Conservation (phyloP, 2,329 filamentous ascomycete genomes). For the Thelonectria discophora region DNA sequence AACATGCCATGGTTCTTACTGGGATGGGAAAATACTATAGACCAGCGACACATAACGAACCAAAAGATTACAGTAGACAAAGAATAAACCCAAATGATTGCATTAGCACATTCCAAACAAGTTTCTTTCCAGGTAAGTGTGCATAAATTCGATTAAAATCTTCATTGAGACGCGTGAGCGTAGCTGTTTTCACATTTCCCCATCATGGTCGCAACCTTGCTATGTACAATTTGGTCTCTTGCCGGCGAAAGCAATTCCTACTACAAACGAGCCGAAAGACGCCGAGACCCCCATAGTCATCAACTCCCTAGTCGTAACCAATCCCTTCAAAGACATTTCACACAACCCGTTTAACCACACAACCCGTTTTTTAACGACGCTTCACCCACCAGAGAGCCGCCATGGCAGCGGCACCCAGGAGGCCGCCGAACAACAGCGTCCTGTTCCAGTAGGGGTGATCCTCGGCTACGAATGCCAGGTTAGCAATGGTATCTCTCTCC, state of each 20-base stretch:
- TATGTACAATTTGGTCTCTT: constrained; percentile 20
- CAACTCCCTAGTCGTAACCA: constrained; percentile 10
- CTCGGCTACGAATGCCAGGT: constrained; percentile 38
- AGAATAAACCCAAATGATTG: no score
- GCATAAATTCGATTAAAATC: no score
- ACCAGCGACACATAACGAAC: no score
- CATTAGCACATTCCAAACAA: no score
- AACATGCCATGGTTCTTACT: background rate
- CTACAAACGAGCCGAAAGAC: constrained; percentile 10
- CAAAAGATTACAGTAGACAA: no score
- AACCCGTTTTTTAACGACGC: constrained; percentile 38
- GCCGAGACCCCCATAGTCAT: constrained; percentile 18
- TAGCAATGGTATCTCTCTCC: constrained; percentile 27
- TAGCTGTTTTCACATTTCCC: constrained; percentile 13
- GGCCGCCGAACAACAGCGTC: constrained; percentile 46
- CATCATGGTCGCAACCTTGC: constrained; percentile 5
- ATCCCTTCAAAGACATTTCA: constrained; percentile 7
- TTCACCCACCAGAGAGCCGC: constrained; percentile 51
- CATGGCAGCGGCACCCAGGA: constrained; percentile 50
- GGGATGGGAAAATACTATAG: background rate
- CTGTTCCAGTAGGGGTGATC: constrained; percentile 45
- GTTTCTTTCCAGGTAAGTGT: no score
- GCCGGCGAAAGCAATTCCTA: background rate
- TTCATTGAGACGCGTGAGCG: background rate
- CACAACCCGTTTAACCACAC: no score